phyloP scores from a whole-genome alignment of 2,329 filamentous ascomycete species.

The Talaromyces verruculosus region DNA sequence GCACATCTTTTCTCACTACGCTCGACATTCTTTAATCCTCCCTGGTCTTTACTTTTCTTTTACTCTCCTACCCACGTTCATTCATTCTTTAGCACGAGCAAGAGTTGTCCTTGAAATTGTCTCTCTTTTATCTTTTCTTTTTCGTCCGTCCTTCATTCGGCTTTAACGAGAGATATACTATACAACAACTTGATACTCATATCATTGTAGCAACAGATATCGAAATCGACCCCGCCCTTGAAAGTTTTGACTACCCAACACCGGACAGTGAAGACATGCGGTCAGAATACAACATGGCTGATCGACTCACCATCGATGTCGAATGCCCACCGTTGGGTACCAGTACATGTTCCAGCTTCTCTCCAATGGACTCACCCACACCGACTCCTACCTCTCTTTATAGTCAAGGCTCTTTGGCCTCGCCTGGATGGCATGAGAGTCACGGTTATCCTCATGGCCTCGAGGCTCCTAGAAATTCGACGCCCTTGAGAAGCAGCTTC shows the following conservation, averaged over 20 bases:
- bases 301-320: conserved; percentile 41
- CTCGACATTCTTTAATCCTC: conserved; percentile 32
- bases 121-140: conserved; percentile 4
- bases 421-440: conserved; percentile 39
- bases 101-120: conserved; percentile 18
- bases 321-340: conserved; percentile 41
- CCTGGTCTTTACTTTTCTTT: conserved; percentile 18
- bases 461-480: conserved; percentile 33
- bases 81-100: conserved; percentile 23
- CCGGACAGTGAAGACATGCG: conserved; percentile 40
- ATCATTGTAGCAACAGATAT: conserved; percentile 31
- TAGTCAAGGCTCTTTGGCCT: conserved; percentile 40
- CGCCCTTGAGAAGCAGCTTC: conserved; percentile 38
- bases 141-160: conserved; percentile 25
- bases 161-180: conserved; percentile 17
- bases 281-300: conserved; percentile 38
- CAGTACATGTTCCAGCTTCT: conserved; percentile 43
- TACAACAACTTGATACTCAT: conserved; percentile 23
- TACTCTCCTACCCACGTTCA: conserved; percentile 22
- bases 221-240: conserved; percentile 30
- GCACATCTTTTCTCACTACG: conserved; percentile 25
- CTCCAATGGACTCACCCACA: conserved; percentile 42
- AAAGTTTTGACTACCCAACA: conserved; percentile 30
- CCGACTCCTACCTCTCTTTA: conserved; percentile 42
- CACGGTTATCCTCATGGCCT: conserved; percentile 30